Conservation (phyloP, 192 early-diverging fungal genomes). For the Chytriomyces sp. region DNA sequence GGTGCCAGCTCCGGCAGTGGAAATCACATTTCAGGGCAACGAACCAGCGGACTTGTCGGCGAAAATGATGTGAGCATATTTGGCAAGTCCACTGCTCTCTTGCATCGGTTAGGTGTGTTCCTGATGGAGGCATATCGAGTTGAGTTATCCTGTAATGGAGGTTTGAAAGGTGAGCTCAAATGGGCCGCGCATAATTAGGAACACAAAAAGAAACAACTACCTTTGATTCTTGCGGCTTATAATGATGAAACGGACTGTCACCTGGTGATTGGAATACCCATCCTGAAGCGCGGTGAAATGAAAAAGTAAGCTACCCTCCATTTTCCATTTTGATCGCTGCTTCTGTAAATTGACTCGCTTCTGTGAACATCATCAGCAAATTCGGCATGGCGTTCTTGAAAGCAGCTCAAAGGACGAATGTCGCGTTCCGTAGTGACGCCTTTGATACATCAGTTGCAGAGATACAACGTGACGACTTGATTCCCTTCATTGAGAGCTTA, state of each 20-base stretch:
- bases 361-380: slow-evolving; percentile 46
- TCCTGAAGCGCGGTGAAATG: slow-evolving; percentile 49
- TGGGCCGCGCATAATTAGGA: no score
- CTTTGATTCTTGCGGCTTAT: slow-evolving; percentile 78
- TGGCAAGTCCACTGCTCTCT: slow-evolving; percentile 41
- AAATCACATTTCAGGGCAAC: slow-evolving; percentile 9
- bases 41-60: slow-evolving; percentile 28
- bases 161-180: slow-evolving; percentile 2
- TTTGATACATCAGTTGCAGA: slow-evolving; percentile 86
- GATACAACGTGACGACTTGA: slow-evolving; percentile 71
- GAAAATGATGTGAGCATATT: slow-evolving; percentile 47
- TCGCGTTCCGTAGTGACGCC: slow-evolving; percentile 67
- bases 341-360: neutral
- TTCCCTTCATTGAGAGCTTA: slow-evolving; percentile 45
- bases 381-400: slow-evolving; percentile 85
- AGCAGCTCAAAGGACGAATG: slow-evolving; percentile 67
- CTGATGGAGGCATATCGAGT: slow-evolving; percentile 77
- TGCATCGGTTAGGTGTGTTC: slow-evolving; percentile 81
- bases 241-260: slow-evolving; percentile 62
- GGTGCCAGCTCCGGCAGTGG: slow-evolving; percentile 49
- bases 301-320: slow-evolving; percentile 1
- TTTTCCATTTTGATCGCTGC: neutral
- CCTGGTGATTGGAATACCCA: slow-evolving; percentile 70
- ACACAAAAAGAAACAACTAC: slow-evolving; percentile 66
- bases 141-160: slow-evolving; percentile 2